Evolutionary conservation across 2,329 filamentous ascomycete genomes (phyloP), one percentile per base, ranked within the genome.

Genomic region (Ophiostoma pallidulum): DNA sequence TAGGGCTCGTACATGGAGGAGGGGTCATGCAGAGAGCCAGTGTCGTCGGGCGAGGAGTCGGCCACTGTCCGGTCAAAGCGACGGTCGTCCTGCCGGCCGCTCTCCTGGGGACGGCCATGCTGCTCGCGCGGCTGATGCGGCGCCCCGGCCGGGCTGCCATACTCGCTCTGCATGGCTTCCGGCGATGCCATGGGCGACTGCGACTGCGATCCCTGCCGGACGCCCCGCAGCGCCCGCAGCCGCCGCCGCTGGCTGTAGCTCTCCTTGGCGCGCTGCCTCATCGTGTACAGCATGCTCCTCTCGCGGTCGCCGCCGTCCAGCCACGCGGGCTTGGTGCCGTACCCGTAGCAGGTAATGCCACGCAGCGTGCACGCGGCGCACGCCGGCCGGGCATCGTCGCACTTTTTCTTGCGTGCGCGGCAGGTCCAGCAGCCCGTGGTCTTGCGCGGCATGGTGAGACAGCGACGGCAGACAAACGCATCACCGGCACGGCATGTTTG

Each of bases 351-450:
- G 14, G 31, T 24, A 16, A 51, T 45, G 29, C 18, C 32, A 8
- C 49, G 49, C 45, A 47, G 8, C 2, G 13, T 14, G 35, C 49
- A 48, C 28, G 39, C 45, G 3, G 16, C 40, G 22, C 48, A 50
- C 28, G 44, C 42, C 8, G 49, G 45, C 18, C 31, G 45, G 16
- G 24, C 41, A 19, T 48, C 49, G 38, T 51, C 49, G 31, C 49
- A 51, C 36, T 51, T 51, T 33, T 51, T 50, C 31, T 50, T 50
- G 45, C 49, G 49, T 19, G 45, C 45, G 29, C 49, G 49, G 31
- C 49, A 51, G 2, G 45, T 51, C 45, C 45, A 51, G 41, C 49
- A 51, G 41, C 45, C 49, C 5, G 49, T 51, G 18, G 45, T 51
- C 20, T 36, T 51, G 19, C 49, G 40, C 8, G 49, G 48, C 48